Evolutionary conservation across 805 yeast genomes (phyloP), one percentile per base, ranked within the genome.

Genomic region (Suhomyces tanzawaensis): DNA sequence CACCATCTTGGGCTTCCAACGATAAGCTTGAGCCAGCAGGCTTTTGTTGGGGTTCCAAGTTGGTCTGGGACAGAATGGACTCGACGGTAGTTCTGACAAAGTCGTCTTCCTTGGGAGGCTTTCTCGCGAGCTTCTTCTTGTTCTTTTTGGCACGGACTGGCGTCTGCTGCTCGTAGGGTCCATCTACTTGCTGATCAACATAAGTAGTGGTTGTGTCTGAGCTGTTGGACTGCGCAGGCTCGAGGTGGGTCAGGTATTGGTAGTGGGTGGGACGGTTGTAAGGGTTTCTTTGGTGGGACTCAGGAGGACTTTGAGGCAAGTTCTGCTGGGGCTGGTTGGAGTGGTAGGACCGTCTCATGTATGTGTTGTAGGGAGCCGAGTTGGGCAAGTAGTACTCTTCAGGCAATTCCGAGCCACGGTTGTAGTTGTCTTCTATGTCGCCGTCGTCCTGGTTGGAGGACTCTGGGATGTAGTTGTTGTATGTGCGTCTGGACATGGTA

Each of bases 1-100:
- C 68, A 46, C 4, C 26, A n/a, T 9, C 19, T 12, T 19, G 23
- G 8, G 13, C 53, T 49, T 39, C 34, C 27, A 31, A 31, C 11
- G 34, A 21, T 17, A 21, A 19, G 9, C n/a, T 19, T 19, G 34
- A 31, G 18, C 34, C 34, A 31, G 34, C 27, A 8, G 12, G 27
- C 6, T 8, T 5, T 5, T 24, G 13, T 7, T 17, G 24, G 11
- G 33, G 18, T 30, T 36, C 39, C 35, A 44, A 40, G 37, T 40
- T 40, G 18, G 44, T 42, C 30, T 45, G 49, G 16, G 30, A 32
- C 28, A 15, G 27, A n/a, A 31, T 15, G 17, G 34, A 31, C 8
- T 31, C 19, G 4, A 27, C 30, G 19, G 17, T 27, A 14, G 30
- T 13, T 26, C 22, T 29, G 6, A 24, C 18, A 12, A 19, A 13